Conservation (phyloP, 1,284 basidiomycete species). For the Sporisorium reilianum region DNA sequence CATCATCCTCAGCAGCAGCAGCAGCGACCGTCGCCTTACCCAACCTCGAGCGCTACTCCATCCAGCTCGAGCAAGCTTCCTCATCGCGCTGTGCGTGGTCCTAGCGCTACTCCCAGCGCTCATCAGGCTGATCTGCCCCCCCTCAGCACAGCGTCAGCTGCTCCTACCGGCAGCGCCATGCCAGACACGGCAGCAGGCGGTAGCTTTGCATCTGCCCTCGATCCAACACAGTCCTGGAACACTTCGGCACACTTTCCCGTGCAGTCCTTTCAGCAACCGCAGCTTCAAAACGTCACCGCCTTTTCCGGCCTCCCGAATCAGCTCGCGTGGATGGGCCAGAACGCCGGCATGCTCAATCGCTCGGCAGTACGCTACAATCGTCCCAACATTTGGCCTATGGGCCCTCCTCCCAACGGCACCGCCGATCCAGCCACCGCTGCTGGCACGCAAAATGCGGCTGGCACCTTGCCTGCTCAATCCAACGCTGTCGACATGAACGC, state of each 20-base stretch:
- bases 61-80: conserved; percentile 15
- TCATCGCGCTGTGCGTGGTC: conserved; percentile 17
- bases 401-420: conserved; percentile 3
- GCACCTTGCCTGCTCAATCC: conserved; percentile 13
- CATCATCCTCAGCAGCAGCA: conserved; percentile 11
- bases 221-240: conserved; percentile 27
- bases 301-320: conserved; percentile 32
- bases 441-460: conserved; percentile 4
- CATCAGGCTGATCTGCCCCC: conserved; percentile 8
- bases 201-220: conserved; percentile 11
- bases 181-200: conserved; percentile 1
- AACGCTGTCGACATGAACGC: conserved; percentile 29
- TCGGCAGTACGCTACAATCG: conserved; percentile 41
- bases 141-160: conserved; percentile 6
- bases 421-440: conserved; percentile 6
- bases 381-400: conserved; percentile 39
- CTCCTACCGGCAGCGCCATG: neutral
- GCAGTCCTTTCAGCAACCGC: conserved; percentile 23
- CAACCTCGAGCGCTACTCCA: conserved; percentile 4
- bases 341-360: conserved; percentile 22
- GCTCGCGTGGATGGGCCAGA: conserved; percentile 39
- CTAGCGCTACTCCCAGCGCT: conserved; percentile 6
- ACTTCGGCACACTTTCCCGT: conserved; percentile 32
- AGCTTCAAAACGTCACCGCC: conserved; percentile 7
- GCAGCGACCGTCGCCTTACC: conserved; percentile 22